Conservation (phyloP, 2,329 filamentous ascomycete genomes). For the Zymoseptoria ardabiliae region DNA sequence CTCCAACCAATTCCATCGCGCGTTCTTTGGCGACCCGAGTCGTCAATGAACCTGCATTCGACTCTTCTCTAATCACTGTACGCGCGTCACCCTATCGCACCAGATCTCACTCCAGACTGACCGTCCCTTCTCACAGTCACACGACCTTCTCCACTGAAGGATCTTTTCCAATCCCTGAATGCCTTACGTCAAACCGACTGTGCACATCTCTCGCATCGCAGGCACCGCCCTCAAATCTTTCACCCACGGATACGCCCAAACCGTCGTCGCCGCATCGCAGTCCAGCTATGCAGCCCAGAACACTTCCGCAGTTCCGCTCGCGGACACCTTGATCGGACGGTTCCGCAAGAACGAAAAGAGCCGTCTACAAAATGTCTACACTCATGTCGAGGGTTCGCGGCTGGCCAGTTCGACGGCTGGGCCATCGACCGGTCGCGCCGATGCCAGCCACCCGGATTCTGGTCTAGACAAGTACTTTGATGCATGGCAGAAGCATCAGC, state of each 20-base stretch:
- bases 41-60: conserved; percentile 98
- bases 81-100: conserved; percentile 2
- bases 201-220: conserved; percentile 87
- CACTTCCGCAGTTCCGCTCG: conserved; percentile 48
- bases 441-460: conserved; percentile 31
- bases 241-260: conserved; percentile 96
- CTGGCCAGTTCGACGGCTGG: conserved; percentile 28
- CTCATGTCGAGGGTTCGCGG: conserved; percentile 27
- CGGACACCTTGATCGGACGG: conserved; percentile 42
- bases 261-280: conserved; percentile 91
- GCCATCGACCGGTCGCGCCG: conserved; percentile 28
- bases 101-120: conserved; percentile 16
- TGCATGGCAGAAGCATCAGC: conserved; percentile 74
- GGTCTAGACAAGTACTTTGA: conserved; percentile 87
- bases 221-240: conserved; percentile 63
- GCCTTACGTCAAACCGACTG: conserved; percentile 61
- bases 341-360: conserved; percentile 36
- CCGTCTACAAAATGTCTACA: conserved; percentile 24
- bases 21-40: conserved; percentile 83
- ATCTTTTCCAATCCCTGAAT: conserved; percentile 71
- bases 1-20: conserved; percentile 42
- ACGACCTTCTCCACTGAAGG: conserved; percentile 51
- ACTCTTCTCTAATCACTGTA: neutral
- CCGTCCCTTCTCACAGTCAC: conserved; percentile 31
- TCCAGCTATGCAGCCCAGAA: conserved; percentile 65